These are phyloP conservation scores for Gossypium aridum DNA, from an alignment of 441 rosid species.

Conservation along the genomic window DNA sequence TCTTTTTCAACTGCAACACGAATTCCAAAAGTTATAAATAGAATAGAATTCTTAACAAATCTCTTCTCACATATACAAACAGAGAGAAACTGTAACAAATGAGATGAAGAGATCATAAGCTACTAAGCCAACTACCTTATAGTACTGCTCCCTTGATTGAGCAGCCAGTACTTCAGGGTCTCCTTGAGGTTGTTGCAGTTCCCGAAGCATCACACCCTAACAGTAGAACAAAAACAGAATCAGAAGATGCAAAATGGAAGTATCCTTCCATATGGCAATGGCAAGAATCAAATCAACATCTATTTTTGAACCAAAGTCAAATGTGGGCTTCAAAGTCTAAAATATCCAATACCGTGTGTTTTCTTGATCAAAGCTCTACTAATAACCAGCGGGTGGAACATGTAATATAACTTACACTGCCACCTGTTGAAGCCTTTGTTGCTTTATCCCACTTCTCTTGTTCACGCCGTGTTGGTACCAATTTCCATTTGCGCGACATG, in stretches of 20 bases:
- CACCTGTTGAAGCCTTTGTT: constrained; percentile 66
- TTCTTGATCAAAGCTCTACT: constrained; percentile 1
- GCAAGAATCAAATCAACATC: neutral
- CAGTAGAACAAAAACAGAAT: constrained; percentile 18
- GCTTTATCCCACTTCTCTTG: constrained; percentile 92
- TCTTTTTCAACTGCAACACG: constrained; percentile 58
- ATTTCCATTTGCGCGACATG: constrained; percentile 44
- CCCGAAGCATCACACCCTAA: constrained; percentile 66
- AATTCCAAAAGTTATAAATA: neutral
- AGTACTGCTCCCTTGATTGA: constrained; percentile 64
- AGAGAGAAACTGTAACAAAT: neutral
- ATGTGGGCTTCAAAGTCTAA: neutral
- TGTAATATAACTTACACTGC: constrained; percentile 50
- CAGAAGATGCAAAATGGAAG: neutral
- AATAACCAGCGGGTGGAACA: neutral
- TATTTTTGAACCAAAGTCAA: neutral
- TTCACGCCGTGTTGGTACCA: constrained; percentile 65
- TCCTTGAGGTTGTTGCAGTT: constrained; percentile 53
- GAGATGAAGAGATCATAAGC: neutral
- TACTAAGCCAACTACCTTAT: constrained; percentile 37
- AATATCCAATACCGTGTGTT: neutral
- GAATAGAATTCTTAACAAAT: neutral
- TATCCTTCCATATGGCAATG: constrained; percentile 1
- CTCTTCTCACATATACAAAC: neutral
- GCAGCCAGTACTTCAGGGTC: constrained; percentile 75